Evolutionary conservation across 139 green algal species (phyloP), one percentile per base, ranked within the genome.

Genomic region (Chlorella sp.): DNA sequence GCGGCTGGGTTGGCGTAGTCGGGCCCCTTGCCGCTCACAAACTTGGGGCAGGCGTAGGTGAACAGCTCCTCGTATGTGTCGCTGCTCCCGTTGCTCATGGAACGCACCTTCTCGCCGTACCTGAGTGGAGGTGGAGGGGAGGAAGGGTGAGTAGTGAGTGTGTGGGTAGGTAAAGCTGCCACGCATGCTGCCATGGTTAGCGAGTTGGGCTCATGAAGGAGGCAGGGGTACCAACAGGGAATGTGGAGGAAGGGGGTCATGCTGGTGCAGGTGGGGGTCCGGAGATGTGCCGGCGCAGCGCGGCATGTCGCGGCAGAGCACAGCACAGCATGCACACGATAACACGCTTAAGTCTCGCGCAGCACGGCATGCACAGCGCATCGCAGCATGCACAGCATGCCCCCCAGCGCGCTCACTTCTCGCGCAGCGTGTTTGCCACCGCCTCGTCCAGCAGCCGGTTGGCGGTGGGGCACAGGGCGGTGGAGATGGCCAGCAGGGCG

Each of bases 1-100:
- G 89, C 88, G 39, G 37, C 32, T 32, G 92, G 91, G 85, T 95
- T 95, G 89, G 95, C 93, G 80, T 94, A 97, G 40, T 94, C 92
- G 22, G 96, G 97, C 48, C 94, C 92, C 22, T 80, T 68, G 1
- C 95, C 78, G 2, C 95, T 97, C 86, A 99, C 95, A 93, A 99
- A 99, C 93, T 99, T 99, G 90, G 98, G 98, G 93, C 97, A 99
- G 32, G 95, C 96, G 89, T 98, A 98, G 11, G 93, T 94, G 92
- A 99, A 99, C 14, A 99, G 94, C 90, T 98, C 97, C 90, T 99
- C 97, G 86, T 95, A 99, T 9, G 96, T 86, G 39, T 93, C 91
- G 37, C 91, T 91, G 18, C 90, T 91, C 2, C 95, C 91, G 48
- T 81, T 39, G 19, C 37, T 68, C 94, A 98, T 97, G 28, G 88